A percentile compares a stretch with the other conserved stretches of the same genome.
Evolutionary conservation across 2,329 filamentous ascomycete genomes (phyloP).

Genomic region (Lomentospora prolificans): DNA sequence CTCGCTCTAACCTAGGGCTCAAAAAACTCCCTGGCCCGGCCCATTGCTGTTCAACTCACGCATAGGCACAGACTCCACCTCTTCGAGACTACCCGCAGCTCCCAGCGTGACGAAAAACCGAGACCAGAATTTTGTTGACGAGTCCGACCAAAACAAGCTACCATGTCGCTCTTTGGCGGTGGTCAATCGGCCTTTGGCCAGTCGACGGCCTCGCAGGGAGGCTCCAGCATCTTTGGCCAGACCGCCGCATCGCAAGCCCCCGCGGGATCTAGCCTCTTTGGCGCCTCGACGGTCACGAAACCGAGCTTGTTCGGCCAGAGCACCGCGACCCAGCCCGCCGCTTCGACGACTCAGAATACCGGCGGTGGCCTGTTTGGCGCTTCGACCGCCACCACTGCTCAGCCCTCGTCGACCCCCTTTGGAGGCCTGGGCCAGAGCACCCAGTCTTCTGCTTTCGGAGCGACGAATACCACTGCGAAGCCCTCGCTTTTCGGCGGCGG

Average conservation of each 20-base stretch:
- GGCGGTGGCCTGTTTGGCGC: constrained; percentile 13
- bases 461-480: constrained; percentile 16
- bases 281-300: constrained; percentile 15
- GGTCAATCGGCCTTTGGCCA: constrained; percentile 27
- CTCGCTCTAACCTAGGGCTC: background rate
- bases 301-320: constrained; percentile 12
- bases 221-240: constrained; percentile 4
- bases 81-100: too few species aligned
- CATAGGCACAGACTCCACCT: too few species aligned
- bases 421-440: constrained; percentile 11
- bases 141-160: constrained; percentile 3
- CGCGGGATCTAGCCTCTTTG: constrained; percentile 16
- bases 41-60: too few species aligned
- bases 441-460: constrained; percentile 5
- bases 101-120: constrained; percentile 7
- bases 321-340: constrained; percentile 10
- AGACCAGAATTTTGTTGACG: too few species aligned
- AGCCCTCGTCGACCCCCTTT: constrained; percentile 14
- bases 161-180: constrained; percentile 17
- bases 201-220: constrained; percentile 8
- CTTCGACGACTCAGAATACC: constrained; percentile 9
- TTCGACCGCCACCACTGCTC: constrained; percentile 8
- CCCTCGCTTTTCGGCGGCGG: constrained; percentile 27
- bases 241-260: constrained; percentile 1
- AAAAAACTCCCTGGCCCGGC: background rate